Conservation (phyloP, 225 moss, liverwort and hornwort species). For the Straminergon stramineum region DNA sequence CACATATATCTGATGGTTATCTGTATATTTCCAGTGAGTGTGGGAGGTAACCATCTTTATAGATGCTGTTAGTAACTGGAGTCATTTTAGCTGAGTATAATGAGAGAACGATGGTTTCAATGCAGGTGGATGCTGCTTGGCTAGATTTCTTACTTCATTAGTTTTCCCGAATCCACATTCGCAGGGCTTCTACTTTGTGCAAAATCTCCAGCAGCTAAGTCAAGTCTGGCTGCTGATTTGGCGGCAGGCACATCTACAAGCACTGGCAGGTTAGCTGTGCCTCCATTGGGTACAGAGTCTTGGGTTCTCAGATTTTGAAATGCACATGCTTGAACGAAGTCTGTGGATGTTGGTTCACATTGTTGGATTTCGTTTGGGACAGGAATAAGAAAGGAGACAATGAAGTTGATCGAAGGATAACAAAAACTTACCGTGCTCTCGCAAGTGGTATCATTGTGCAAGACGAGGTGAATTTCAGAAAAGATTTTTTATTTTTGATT, state of each 20-base stretch:
- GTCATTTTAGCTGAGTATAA: background rate
- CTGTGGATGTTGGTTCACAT: background rate
- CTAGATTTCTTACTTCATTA: background rate
- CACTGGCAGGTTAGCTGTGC: conserved; percentile 46
- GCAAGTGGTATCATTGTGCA: conserved; percentile 55
- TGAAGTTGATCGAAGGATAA: conserved; percentile 40
- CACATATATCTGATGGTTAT: background rate
- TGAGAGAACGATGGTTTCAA: background rate
- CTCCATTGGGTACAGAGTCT: background rate
- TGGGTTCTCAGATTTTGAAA: background rate
- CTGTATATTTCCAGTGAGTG: background rate
- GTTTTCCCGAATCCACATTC: background rate
- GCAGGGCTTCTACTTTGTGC: conserved; percentile 84
- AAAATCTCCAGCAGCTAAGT: conserved; percentile 74
- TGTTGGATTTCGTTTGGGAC: background rate
- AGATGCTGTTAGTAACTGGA: background rate
- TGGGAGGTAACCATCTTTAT: background rate
- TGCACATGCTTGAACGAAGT: background rate
- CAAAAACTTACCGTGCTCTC: conserved; percentile 76
- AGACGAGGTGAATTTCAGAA: conserved; percentile 40
- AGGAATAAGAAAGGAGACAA: conserved; percentile 18
- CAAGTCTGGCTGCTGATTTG: conserved; percentile 67
- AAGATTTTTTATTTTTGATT: background rate
- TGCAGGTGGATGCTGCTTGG: background rate
- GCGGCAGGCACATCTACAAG: conserved; percentile 61